Conservation (phyloP, 768 basidiomycete species). For the Leccinum arenicola region DNA sequence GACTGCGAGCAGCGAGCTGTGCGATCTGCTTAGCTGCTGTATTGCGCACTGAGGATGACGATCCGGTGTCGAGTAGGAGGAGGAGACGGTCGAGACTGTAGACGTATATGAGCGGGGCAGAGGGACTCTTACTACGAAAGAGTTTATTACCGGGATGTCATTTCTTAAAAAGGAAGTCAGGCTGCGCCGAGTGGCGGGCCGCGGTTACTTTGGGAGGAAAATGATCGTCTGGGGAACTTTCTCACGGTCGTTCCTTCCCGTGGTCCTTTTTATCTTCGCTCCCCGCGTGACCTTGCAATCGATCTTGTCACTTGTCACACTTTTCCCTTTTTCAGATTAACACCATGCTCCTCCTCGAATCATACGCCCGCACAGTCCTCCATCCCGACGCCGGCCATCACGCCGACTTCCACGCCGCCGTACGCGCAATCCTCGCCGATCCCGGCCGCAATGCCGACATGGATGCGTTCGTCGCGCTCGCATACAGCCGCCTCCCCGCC, state of each 20-base stretch:
- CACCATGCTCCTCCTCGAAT: background rate
- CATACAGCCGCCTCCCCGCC: slow-evolving; percentile 51
- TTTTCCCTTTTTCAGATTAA: background rate
- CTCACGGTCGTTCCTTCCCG: slow-evolving; percentile 41
- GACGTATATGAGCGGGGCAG: background rate
- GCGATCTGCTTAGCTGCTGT: slow-evolving; percentile 98
- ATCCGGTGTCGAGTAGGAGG: slow-evolving; percentile 91
- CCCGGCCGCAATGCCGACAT: background rate
- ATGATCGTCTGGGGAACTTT: slow-evolving; percentile 51
- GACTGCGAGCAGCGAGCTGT: slow-evolving; percentile 83
- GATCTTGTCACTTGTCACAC: slow-evolving; percentile 38
- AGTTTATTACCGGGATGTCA: slow-evolving; percentile 70
- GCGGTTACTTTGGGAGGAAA: slow-evolving; percentile 43
- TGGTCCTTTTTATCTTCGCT: slow-evolving; percentile 64
- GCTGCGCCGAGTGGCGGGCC: slow-evolving; percentile 48
- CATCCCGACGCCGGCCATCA: background rate
- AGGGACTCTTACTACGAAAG: background rate
- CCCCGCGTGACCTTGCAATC: slow-evolving; percentile 40
- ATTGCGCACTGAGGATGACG: slow-evolving; percentile 81
- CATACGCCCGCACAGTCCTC: slow-evolving; percentile 19
- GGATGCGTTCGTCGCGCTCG: slow-evolving; percentile 42
- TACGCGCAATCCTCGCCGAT: slow-evolving; percentile 5
- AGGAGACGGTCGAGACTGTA: slow-evolving; percentile 94
- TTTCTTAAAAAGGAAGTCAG: slow-evolving; percentile 53
- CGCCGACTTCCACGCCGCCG: slow-evolving; percentile 9